Base-by-base conservation (phyloP, 306 rosid species). In the Acmispon strigosus region DNA sequence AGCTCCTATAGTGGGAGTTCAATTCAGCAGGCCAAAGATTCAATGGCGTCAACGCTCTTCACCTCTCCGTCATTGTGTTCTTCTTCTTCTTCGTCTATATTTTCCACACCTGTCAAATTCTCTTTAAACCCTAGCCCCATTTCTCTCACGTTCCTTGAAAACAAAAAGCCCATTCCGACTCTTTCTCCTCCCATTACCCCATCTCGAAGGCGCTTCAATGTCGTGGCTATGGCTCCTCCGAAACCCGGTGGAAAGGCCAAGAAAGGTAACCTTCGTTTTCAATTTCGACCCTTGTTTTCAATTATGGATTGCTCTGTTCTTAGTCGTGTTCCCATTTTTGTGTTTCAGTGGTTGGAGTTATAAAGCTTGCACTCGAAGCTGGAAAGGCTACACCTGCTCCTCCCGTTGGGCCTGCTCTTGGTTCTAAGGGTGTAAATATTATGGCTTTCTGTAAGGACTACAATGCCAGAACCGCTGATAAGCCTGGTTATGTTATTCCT, bases 361-460 rank as follows among this genome's bases (percentile, higher is more conserved):
- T 94, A 52, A 94, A 94, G 82, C 83, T 94, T 44, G 99, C 99
- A 11, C 92, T 94, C 48, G 97, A 94, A 87, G 99, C 99, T 24
- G 99, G 99, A 2, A 94, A 94, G 82, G 99, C 99, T n/a, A 91
- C 99, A 6, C 99, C 99, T 15, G 97, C 99, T 18, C 99, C 99
- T 45, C 99, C 99, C 0, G 99, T 94, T 14, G 99, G 99, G 11
- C 99, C 99, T 29, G 99, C 99, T 8, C 81, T 94, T 62, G 97
- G 99, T 84, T 89, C 99, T 0, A 94, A 94, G 73, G 99, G 99
- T 76, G 99, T 94, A 7, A 94, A 94, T 37, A 94, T 94, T 45
- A 94, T 94, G 99, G 95, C 99, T 43, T 94, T 94, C 62, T 94
- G 97, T 74, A 94, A 94, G 81, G 99, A 94, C 75, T 94, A 94